These are phyloP conservation scores for Hypoxylon trugodes DNA, from an alignment of 495 filamentous ascomycete species.

Conservation along the genomic window DNA sequence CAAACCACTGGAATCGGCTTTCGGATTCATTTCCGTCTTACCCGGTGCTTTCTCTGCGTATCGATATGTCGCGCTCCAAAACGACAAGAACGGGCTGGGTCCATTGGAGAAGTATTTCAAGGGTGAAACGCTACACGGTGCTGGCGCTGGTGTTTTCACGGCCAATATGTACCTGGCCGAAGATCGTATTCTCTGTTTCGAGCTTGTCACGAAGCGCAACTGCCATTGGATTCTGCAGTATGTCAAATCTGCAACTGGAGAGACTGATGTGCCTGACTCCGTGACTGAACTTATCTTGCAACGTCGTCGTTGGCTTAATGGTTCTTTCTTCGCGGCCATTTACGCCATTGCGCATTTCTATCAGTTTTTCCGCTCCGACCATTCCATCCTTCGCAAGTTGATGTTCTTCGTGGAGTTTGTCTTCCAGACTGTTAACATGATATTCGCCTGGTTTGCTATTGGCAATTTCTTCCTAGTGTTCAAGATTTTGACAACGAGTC, in stretches of 20 bases:
- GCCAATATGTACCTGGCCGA: slow-evolving; percentile 99
- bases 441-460: slow-evolving; percentile 99
- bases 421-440: slow-evolving; percentile 94
- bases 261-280: slow-evolving; percentile 96
- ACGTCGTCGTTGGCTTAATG: slow-evolving; percentile 96
- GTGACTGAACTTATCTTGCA: slow-evolving; percentile 97
- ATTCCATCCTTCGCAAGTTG: slow-evolving; percentile 85
- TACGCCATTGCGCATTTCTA: slow-evolving; percentile 95
- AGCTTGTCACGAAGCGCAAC: slow-evolving; percentile 96
- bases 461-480: slow-evolving; percentile 99
- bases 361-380: slow-evolving; percentile 90
- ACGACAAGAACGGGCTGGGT: slow-evolving; percentile 92
- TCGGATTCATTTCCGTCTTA: slow-evolving; percentile 96
- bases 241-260: slow-evolving; percentile 94
- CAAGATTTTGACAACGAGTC: slow-evolving; percentile 90
- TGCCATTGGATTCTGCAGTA: slow-evolving; percentile 97
- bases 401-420: slow-evolving; percentile 91
- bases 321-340: slow-evolving; percentile 96
- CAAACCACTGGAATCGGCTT: slow-evolving; percentile 96
- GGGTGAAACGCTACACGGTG: slow-evolving; percentile 96
- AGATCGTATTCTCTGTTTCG: slow-evolving; percentile 99
- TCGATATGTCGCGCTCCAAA: slow-evolving; percentile 91
- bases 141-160: slow-evolving; percentile 94
- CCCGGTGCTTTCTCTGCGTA: slow-evolving; percentile 99
- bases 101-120: slow-evolving; percentile 97